phyloP scores from a whole-genome alignment of 2,329 filamentous ascomycete species.

The Pseudopithomyces maydicus region DNA sequence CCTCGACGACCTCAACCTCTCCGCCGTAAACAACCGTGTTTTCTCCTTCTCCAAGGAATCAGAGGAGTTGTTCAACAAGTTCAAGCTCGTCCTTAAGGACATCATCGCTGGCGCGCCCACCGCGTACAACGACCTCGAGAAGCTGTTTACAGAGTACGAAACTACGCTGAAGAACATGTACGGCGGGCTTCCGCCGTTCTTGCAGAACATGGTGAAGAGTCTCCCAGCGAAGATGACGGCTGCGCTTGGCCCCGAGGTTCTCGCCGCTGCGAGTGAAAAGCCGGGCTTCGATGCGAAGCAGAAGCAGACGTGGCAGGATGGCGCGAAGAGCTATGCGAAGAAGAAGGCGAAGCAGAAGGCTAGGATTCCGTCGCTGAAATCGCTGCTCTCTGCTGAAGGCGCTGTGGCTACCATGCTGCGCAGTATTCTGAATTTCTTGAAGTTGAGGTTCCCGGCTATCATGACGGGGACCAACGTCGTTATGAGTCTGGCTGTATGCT shows the following conservation, averaged over 20 bases:
- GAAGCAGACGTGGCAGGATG: slow-evolving; percentile 46
- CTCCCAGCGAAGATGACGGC: slow-evolving; percentile 81
- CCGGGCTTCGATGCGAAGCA: slow-evolving; percentile 51
- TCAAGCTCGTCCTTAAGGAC: slow-evolving; percentile 91
- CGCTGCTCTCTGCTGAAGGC: slow-evolving; percentile 84
- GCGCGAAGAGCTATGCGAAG: slow-evolving; percentile 5
- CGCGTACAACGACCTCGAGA: slow-evolving; percentile 86
- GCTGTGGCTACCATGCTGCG: slow-evolving; percentile 82
- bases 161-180: slow-evolving; percentile 68
- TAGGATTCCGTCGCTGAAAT: slow-evolving; percentile 74
- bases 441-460: slow-evolving; percentile 86
- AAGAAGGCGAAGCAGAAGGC: slow-evolving; percentile 52
- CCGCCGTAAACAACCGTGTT: slow-evolving; percentile 82
- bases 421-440: slow-evolving; percentile 88
- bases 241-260: slow-evolving; percentile 76
- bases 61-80: slow-evolving; percentile 77
- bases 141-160: slow-evolving; percentile 67
- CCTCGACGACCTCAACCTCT: slow-evolving; percentile 82
- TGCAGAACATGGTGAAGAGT: slow-evolving; percentile 85
- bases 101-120: slow-evolving; percentile 91
- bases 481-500: slow-evolving; percentile 85
- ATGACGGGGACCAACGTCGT: slow-evolving; percentile 85
- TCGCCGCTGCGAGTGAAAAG: slow-evolving; percentile 78
- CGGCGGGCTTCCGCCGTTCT: slow-evolving; percentile 71
- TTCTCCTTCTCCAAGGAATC: slow-evolving; percentile 86